Evolutionary conservation across 805 yeast species (phyloP).

Genomic region (Jamesozyma piceae): DNA sequence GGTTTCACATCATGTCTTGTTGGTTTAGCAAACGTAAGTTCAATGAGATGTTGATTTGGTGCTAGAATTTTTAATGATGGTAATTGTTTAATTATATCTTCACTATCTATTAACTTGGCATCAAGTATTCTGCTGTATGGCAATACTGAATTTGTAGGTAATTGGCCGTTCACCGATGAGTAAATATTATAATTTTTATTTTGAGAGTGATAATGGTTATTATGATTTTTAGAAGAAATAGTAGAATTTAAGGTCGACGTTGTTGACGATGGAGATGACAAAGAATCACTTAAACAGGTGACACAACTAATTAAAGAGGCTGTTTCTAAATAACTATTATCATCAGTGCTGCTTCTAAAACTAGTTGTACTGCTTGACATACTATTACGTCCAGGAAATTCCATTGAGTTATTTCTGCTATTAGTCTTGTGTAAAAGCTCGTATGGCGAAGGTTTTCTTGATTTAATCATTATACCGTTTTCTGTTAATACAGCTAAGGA

Average conservation of each 20-base stretch:
- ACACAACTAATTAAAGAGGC: conserved; percentile 30
- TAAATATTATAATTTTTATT: conserved; percentile 4
- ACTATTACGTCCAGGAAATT: conserved; percentile 4
- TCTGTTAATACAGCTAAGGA: conserved; percentile 27
- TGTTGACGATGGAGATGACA: not conserved
- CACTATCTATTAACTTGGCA: conserved; percentile 17
- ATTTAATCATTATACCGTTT: conserved; percentile 30
- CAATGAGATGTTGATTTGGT: conserved; percentile 16
- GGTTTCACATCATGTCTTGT: conserved; percentile 32
- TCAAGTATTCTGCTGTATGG: conserved; percentile 28
- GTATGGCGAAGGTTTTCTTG: conserved; percentile 8
- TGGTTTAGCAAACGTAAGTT: conserved; percentile 32
- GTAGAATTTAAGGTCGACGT: not conserved
- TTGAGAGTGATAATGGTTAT: not conserved
- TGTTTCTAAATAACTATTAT: conserved; percentile 19
- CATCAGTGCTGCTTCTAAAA: conserved; percentile 6
- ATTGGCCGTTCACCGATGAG: conserved; percentile 23
- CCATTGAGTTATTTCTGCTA: not conserved
- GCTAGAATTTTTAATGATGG: not conserved
- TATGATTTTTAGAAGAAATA: not conserved
- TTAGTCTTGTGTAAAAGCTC: conserved; percentile 3
- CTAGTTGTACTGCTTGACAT: conserved; percentile 11
- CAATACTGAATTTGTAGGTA: conserved; percentile 29
- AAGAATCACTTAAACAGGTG: conserved; percentile 26
- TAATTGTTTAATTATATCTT: conserved; percentile 1